phyloP scores from a whole-genome alignment of 768 basidiomycete species.

The Trametes cingulata region DNA sequence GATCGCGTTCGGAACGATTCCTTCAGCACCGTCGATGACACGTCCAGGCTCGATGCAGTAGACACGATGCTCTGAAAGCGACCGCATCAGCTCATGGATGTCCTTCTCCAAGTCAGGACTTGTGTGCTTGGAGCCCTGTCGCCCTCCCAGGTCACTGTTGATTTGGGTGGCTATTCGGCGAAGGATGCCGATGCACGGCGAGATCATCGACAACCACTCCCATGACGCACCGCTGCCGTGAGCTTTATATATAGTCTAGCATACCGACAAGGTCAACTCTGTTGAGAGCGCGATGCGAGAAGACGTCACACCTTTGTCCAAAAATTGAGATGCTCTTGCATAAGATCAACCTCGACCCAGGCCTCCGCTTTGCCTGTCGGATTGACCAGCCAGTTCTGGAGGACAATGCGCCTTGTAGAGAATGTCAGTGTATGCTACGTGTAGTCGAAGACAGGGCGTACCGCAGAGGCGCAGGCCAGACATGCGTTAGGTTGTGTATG shows the following conservation, averaged over 20 bases:
- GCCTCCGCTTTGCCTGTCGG: constrained; percentile 17
- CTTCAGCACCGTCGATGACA: constrained; percentile 18
- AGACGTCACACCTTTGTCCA: constrained; percentile 34
- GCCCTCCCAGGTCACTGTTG: constrained; percentile 28
- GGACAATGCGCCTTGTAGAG: constrained; percentile 28
- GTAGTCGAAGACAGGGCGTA: not conserved
- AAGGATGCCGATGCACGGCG: constrained; percentile 34
- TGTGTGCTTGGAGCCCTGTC: constrained; percentile 35
- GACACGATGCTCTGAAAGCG: too few species aligned
- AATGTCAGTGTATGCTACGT: not conserved
- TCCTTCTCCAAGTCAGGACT: constrained; percentile 33
- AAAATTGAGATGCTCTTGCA: constrained; percentile 38
- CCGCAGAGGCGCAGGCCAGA: constrained; percentile 21
- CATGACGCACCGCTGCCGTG: constrained; percentile 37
- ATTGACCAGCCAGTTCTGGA: constrained; percentile 38
- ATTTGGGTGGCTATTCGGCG: constrained; percentile 30
- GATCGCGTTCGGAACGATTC: constrained; percentile 23
- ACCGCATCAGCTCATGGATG: too few species aligned
- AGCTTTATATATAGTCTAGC: constrained; percentile 32
- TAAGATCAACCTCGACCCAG: constrained; percentile 26
- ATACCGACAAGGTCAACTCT: not conserved
- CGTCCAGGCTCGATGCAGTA: constrained; percentile 26
- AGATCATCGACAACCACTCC: constrained; percentile 36
- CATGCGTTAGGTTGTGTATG: constrained; percentile 19
- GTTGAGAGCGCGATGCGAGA: not conserved